These are phyloP conservation scores for Zygosaccharomyces sapae DNA, from an alignment of 1,139 yeast genomes.

Conservation along the genomic window DNA sequence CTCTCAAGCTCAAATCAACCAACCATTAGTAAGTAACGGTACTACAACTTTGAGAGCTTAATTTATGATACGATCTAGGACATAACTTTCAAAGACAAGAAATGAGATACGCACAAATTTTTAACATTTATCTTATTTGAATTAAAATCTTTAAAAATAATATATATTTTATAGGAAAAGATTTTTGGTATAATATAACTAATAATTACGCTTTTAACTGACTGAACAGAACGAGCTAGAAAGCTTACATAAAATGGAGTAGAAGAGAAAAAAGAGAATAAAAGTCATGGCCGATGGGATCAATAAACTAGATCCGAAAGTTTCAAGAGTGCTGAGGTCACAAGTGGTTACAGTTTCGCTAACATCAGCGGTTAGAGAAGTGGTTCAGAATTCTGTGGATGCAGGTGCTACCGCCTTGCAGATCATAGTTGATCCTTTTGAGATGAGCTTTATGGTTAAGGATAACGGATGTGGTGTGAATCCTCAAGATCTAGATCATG, in stretches of 20 bases:
- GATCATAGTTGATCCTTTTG: conserved; percentile 40
- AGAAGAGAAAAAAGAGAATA: background rate
- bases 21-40: background rate
- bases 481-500: conserved; percentile 47
- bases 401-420: conserved; percentile 46
- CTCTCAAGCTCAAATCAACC: background rate
- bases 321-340: conserved; percentile 27
- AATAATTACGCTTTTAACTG: too few relatives aligned
- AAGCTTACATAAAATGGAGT: background rate
- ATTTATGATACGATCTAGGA: background rate
- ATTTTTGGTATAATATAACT: too few relatives aligned
- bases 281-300: conserved; percentile 14
- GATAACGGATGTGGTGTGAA: conserved; percentile 56
- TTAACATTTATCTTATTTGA: too few relatives aligned
- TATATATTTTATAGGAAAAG: too few relatives aligned
- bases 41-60: background rate
- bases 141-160: too few relatives aligned
- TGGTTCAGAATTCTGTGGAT: conserved; percentile 52
- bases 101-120: too few relatives aligned
- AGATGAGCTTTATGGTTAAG: conserved; percentile 42
- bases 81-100: background rate
- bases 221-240: background rate
- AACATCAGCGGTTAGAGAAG: conserved; percentile 40
- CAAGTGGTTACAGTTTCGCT: conserved; percentile 30
- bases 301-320: conserved; percentile 18